Evolutionary conservation across 1,139 yeast species (phyloP).

Genomic region (Scheffersomyces quercinus): DNA sequence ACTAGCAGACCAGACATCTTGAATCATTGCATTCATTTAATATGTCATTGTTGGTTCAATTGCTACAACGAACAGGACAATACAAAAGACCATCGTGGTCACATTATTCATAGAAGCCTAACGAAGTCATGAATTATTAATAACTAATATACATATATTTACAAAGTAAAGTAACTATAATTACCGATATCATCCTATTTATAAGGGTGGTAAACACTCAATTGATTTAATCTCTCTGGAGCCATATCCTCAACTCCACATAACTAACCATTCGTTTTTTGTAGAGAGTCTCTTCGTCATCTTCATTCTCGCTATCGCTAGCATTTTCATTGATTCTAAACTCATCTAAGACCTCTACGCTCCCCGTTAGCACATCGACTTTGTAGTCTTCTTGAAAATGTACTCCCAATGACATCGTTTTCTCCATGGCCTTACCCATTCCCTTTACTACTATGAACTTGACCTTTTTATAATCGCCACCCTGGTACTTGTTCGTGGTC

Average conservation of each 20-base stretch:
- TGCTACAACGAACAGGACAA: too few relatives aligned
- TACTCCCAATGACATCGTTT: slow-evolving; percentile 52
- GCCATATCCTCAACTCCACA: slow-evolving; percentile 54
- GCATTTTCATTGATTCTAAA: slow-evolving; percentile 29
- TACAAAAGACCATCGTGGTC: too few relatives aligned
- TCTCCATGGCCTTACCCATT: slow-evolving; percentile 67
- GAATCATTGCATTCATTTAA: too few relatives aligned
- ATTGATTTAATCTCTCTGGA: slow-evolving; percentile 23
- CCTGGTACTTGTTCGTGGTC: slow-evolving; percentile 30
- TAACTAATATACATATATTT: too few relatives aligned
- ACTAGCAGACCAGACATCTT: too few relatives aligned
- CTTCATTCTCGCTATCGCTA: slow-evolving; percentile 18
- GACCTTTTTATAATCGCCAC: slow-evolving; percentile 38
- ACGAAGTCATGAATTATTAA: too few relatives aligned
- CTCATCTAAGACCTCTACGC: slow-evolving; percentile 66
- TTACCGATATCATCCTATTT: too few relatives aligned
- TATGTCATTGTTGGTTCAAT: too few relatives aligned
- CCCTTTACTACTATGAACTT: slow-evolving; percentile 57
- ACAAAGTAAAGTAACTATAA: too few relatives aligned
- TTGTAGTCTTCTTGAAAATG: slow-evolving; percentile 50
- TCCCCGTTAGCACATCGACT: slow-evolving; percentile 58
- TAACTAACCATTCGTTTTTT: slow-evolving; percentile 58
- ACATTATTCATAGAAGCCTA: too few relatives aligned
- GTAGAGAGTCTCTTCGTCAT: slow-evolving; percentile 40
- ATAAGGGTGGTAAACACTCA: too few relatives aligned